phyloP scores from a whole-genome alignment of 371 early-diverging fungal species.

The Blastocladiella emersonii region DNA sequence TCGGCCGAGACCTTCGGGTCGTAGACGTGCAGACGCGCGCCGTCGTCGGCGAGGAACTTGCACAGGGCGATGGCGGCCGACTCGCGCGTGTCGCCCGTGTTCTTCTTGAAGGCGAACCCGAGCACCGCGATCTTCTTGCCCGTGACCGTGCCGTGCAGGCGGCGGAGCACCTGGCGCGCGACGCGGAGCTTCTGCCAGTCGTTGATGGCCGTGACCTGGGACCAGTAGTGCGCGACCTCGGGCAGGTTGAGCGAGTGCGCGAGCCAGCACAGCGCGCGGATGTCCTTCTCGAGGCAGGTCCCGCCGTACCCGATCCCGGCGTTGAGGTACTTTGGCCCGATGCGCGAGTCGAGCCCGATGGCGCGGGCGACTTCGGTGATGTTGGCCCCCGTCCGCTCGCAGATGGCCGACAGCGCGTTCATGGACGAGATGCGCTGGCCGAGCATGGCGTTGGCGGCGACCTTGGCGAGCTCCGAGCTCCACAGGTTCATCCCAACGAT shows the following conservation, averaged over 20 bases:
- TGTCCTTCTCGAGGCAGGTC: too few relatives aligned
- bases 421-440: too few relatives aligned
- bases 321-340: too few relatives aligned
- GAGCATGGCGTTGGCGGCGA: too few relatives aligned
- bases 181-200: conserved; percentile 86
- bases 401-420: too few relatives aligned
- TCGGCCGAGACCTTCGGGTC: too few relatives aligned
- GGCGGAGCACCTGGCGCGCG: conserved; percentile 35
- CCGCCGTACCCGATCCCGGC: too few relatives aligned
- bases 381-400: too few relatives aligned
- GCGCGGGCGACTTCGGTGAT: too few relatives aligned
- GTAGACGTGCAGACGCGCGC: conserved; percentile 65
- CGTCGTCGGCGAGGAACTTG: conserved; percentile 66
- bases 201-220: conserved; percentile 76
- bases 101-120: conserved; percentile 93
- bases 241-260: conserved; percentile 66
- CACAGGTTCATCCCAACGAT: too few relatives aligned
- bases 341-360: too few relatives aligned
- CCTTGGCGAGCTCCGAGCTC: too few relatives aligned
- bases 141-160: conserved; percentile 70
- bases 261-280: conserved; percentile 80
- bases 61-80: conserved; percentile 77
- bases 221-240: conserved; percentile 90
- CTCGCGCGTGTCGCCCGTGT: conserved; percentile 90
- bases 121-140: conserved; percentile 70